A percentile compares a stretch with the other conserved stretches of the same genome.
Evolutionary conservation across 768 basidiomycete species (phyloP).

Genomic region (Nidula microcarpa): DNA sequence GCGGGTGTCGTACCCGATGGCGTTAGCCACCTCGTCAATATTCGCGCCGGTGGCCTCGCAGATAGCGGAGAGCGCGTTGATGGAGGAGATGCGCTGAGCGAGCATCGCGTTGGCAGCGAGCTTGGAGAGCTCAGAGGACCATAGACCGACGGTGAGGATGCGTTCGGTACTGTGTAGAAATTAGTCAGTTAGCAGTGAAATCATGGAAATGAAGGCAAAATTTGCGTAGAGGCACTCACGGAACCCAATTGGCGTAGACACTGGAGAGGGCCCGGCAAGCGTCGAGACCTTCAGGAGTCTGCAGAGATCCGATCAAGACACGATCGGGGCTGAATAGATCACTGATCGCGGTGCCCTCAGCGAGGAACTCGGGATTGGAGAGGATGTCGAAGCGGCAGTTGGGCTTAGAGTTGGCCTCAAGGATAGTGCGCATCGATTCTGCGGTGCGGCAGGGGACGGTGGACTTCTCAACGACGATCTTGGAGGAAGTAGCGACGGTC

Average conservation of each 20-base stretch:
- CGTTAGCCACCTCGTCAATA: slow-evolving; percentile 95
- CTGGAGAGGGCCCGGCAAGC: slow-evolving; percentile 74
- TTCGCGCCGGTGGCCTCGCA: slow-evolving; percentile 99
- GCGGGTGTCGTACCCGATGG: slow-evolving; percentile 90
- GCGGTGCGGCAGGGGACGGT: slow-evolving; percentile 99
- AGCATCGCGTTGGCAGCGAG: slow-evolving; percentile 99
- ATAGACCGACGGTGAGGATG: slow-evolving; percentile 92
- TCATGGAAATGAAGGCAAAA: not conserved
- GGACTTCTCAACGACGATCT: slow-evolving; percentile 99
- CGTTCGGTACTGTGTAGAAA: slow-evolving; percentile 49
- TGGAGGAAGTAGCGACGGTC: slow-evolving; percentile 81
- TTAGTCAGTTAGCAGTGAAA: not conserved
- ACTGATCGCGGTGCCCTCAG: slow-evolving; percentile 93
- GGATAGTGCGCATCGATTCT: slow-evolving; percentile 98
- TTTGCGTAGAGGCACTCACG: slow-evolving; percentile 47
- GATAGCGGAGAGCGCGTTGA: slow-evolving; percentile 97
- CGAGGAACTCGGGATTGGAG: slow-evolving; percentile 99
- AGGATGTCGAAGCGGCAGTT: slow-evolving; percentile 94
- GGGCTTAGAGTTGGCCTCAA: slow-evolving; percentile 95
- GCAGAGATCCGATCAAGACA: slow-evolving; percentile 94
- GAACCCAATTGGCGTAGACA: slow-evolving; percentile 97
- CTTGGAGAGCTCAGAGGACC: slow-evolving; percentile 98
- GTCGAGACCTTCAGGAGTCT: slow-evolving; percentile 78
- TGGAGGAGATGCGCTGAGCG: slow-evolving; percentile 96
- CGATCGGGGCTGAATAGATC: slow-evolving; percentile 92